phyloP scores from a whole-genome alignment of 305 asterid species.

The Plantago rigida region DNA sequence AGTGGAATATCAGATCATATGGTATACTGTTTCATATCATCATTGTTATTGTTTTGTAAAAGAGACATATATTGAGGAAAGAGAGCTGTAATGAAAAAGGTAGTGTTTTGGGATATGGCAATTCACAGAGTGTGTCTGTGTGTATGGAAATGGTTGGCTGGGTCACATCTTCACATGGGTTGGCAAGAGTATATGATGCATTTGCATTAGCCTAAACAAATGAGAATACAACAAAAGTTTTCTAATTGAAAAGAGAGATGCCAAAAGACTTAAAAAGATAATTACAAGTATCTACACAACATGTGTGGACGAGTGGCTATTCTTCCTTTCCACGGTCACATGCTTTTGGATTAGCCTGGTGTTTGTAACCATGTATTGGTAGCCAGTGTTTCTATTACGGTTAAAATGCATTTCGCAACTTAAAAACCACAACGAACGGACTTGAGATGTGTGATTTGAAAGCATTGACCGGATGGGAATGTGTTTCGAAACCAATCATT shows the following conservation, averaged over 20 bases:
- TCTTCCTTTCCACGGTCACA: slow-evolving; percentile 6
- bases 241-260: background rate
- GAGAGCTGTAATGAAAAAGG: background rate
- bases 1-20: background rate
- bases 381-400: too few relatives aligned
- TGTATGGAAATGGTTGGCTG: slow-evolving; percentile 27
- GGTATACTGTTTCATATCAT: background rate
- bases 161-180: slow-evolving; percentile 36
- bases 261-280: background rate
- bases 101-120: slow-evolving; percentile 16
- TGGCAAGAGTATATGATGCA: slow-evolving; percentile 22
- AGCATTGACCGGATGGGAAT: too few relatives aligned
- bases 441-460: too few relatives aligned
- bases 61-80: background rate
- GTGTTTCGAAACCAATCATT: too few relatives aligned
- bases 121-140: slow-evolving; percentile 10
- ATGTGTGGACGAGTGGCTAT: background rate
- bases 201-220: slow-evolving; percentile 20
- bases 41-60: background rate
- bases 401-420: too few relatives aligned
- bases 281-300: background rate
- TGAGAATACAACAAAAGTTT: slow-evolving; percentile 1
- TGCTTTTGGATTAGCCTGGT: background rate
- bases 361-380: too few relatives aligned
- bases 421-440: too few relatives aligned